Base-by-base conservation (phyloP, 306 rosid genomes). In the Sophora flavescens region DNA sequence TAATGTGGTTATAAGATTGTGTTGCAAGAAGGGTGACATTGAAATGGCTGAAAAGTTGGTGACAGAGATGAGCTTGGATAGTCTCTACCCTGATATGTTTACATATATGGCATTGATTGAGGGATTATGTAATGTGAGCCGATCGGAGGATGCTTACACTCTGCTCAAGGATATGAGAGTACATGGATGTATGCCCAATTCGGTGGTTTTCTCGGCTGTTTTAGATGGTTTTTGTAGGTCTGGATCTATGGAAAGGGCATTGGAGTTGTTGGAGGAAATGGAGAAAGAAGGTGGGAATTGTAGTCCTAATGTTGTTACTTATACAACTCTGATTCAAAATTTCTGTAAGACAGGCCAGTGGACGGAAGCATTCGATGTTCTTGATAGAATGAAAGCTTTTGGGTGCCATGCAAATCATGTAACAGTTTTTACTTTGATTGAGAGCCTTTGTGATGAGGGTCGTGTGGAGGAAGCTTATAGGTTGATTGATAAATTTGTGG, bases 201-300 rank as follows among this genome's bases (percentile, higher is more conserved):
- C 76, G 17, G 95, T 91, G 76, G 89, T 88, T 73, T 88, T 84
- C 64, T 90, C 97, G 0, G 85, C 85, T 15, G 79, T 94, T 82
- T 86, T 94, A 28, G 79, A 90, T 32, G 95, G 95, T 30, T 75
- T 22, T 2, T 87, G 93, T 78, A 78, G 73, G 68, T 72, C 3
- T 13, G 93, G 91, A 38, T 78, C 67, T 2, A 73, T 80, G 87
- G 89, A 86, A 48, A 85, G 67, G 81, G 92, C 91, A 4, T 78
- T 90, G 78, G 88, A 83, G 72, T 75, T 95, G 76, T 84, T 89
- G 85, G 84, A 64, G 60, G 92, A 84, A 87, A 95, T 95, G 97
- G 97, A 90, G 89, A 83, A 88, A 82, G 81, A 63, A 50, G 84
- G 86, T 10, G 93, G 82, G 63, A 80, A 65, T 61, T 82, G 85